Evolutionary conservation across 768 basidiomycete genomes (phyloP).

Genomic region (Phaeolepiota aurea): DNA sequence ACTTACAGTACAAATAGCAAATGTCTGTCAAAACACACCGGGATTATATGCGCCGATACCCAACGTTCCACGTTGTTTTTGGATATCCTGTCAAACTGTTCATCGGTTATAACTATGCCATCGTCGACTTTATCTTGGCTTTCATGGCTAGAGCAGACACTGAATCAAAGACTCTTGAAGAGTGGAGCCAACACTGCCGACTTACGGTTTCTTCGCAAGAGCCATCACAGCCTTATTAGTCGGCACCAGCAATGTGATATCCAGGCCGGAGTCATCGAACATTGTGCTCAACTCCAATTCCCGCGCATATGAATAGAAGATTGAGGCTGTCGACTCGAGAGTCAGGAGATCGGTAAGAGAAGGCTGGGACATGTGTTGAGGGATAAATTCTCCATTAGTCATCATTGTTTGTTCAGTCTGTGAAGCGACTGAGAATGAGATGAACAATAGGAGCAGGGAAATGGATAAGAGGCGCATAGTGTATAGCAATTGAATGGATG

Average conservation of each 20-base stretch:
- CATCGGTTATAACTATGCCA: conserved; percentile 52
- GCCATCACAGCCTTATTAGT: conserved; percentile 87
- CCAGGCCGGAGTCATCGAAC: conserved; percentile 29
- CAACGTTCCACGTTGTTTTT: conserved; percentile 69
- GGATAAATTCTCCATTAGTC: conserved; percentile 5
- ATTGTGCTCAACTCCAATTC: conserved; percentile 54
- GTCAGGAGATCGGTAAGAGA: conserved; percentile 72
- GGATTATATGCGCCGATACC: conserved; percentile 79
- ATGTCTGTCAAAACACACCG: conserved; percentile 34
- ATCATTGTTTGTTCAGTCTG: conserved; percentile 26
- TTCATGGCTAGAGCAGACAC: conserved; percentile 38
- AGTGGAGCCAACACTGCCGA: conserved; percentile 4
- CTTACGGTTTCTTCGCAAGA: conserved; percentile 75
- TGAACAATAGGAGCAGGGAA: conserved; percentile 19
- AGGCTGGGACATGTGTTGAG: conserved; percentile 28
- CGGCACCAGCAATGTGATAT: conserved; percentile 66
- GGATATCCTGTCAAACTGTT: conserved; percentile 52
- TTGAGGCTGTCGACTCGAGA: conserved; percentile 65
- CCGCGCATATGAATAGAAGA: conserved; percentile 79
- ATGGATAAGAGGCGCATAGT: conserved; percentile 25
- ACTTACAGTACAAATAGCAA: background rate
- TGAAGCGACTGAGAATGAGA: conserved; percentile 19
- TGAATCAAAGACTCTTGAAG: background rate
- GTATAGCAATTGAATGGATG: too few relatives aligned
- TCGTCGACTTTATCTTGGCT: conserved; percentile 31